phyloP scores from a whole-genome alignment of 768 basidiomycete species.

The Mrakia hoshinonis region DNA sequence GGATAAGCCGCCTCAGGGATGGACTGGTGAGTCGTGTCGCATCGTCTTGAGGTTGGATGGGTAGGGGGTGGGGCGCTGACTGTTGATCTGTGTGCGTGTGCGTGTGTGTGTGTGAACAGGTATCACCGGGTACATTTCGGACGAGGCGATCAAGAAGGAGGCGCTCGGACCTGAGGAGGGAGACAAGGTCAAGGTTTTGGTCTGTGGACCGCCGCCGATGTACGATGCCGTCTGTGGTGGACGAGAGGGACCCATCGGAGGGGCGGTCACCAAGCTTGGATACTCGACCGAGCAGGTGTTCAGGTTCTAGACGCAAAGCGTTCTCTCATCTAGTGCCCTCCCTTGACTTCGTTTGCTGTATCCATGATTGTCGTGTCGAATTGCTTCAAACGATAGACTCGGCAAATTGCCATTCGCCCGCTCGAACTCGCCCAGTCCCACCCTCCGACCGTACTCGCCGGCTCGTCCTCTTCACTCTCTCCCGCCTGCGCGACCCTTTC shows the following conservation, averaged over 20 bases:
- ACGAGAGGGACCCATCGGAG: constrained; percentile 70
- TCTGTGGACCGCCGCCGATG: constrained; percentile 53
- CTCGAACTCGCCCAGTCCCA: no score
- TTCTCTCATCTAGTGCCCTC: no score
- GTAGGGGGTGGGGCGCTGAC: no score
- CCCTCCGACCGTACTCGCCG: no score
- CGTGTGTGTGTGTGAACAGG: neutral
- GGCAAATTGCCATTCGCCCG: no score
- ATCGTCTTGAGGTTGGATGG: no score
- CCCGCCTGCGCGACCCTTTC: no score
- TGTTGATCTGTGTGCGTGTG: no score
- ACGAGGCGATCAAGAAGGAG: constrained; percentile 59
- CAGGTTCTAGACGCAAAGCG: constrained; percentile 40
- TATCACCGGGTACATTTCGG: constrained; percentile 61
- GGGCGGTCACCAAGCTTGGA: constrained; percentile 75
- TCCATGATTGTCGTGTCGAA: neutral
- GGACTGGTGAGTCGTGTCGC: no score
- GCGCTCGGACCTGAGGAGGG: neutral
- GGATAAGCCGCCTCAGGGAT: no score
- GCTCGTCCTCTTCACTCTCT: no score
- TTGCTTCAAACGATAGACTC: neutral
- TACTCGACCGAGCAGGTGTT: constrained; percentile 77
- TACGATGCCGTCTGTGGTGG: constrained; percentile 73
- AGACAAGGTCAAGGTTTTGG: constrained; percentile 22
- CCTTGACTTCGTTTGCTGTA: no score